A percentile compares a stretch with the other conserved stretches of the same genome.
phyloP scores from a whole-genome alignment of 371 early-diverging fungal genomes.

The Caulochytrium protostelioides region DNA sequence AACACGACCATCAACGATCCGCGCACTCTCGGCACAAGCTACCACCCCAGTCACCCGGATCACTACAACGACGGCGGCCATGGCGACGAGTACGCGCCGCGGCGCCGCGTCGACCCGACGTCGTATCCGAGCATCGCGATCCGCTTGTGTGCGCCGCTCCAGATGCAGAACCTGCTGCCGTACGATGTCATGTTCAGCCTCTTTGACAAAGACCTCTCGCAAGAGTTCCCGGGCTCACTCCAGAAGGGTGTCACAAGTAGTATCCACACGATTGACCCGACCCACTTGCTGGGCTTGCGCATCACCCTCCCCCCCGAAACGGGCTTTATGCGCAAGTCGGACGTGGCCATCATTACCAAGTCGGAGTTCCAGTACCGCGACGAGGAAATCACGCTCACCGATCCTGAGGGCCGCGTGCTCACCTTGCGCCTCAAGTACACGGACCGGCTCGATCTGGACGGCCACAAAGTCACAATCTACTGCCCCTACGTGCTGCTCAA shows the following conservation, averaged over 20 bases:
- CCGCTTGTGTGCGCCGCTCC: slow-evolving; percentile 65
- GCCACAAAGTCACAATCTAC: slow-evolving; percentile 32
- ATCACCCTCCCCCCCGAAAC: slow-evolving; percentile 47
- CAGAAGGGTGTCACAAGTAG: slow-evolving; percentile 49
- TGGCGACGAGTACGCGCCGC: neutral
- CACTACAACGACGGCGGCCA: neutral
- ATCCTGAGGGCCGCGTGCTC: slow-evolving; percentile 37
- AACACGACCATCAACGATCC: slow-evolving; percentile 9
- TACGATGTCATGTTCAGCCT: slow-evolving; percentile 57
- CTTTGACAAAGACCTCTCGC: slow-evolving; percentile 47
- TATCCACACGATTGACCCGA: slow-evolving; percentile 65
- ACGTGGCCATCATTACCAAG: slow-evolving; percentile 59
- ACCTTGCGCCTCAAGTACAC: slow-evolving; percentile 44
- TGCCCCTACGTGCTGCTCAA: slow-evolving; percentile 70
- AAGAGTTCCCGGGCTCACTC: slow-evolving; percentile 39
- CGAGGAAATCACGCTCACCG: slow-evolving; percentile 42
- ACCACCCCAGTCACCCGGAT: neutral
- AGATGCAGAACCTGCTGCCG: slow-evolving; percentile 86
- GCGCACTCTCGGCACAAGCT: neutral
- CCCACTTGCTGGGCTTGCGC: slow-evolving; percentile 51
- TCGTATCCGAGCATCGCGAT: slow-evolving; percentile 62
- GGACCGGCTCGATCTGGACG: slow-evolving; percentile 15
- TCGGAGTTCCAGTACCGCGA: slow-evolving; percentile 39
- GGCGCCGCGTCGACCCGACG: neutral
- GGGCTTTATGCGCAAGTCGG: too few species aligned